Conservation (phyloP, 176 grass and related monocot species). For the Juncus effusus region DNA sequence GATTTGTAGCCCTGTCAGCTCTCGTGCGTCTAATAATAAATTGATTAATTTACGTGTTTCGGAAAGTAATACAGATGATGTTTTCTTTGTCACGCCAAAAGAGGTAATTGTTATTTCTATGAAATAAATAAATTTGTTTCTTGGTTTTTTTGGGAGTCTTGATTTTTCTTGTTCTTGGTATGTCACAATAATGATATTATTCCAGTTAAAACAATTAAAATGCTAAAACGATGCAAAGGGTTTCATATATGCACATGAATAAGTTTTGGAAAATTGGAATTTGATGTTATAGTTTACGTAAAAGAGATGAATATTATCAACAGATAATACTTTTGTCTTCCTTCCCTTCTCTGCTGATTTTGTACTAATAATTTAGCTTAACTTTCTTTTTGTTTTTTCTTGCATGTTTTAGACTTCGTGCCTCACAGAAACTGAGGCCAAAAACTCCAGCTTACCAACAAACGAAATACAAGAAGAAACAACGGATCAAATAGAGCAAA, state of each 20-base stretch:
- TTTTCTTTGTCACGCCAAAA: slow-evolving; percentile 14
- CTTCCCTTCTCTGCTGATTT: too few species aligned
- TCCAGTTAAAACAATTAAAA: too few species aligned
- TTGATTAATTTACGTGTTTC: neutral
- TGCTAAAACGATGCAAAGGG: too few species aligned
- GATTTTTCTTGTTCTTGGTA: neutral
- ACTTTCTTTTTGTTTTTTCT: slow-evolving; percentile 1
- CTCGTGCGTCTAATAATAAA: neutral
- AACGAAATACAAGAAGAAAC: slow-evolving; percentile 27
- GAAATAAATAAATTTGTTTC: too few species aligned
- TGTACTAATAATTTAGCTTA: neutral
- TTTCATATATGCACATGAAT: too few species aligned
- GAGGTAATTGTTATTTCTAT: neutral
- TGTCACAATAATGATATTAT: neutral
- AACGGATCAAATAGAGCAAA: slow-evolving; percentile 10
- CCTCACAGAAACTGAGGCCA: slow-evolving; percentile 5
- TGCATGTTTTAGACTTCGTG: slow-evolving; percentile 21
- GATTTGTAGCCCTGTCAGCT: slow-evolving; percentile 64
- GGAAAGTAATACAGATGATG: slow-evolving; percentile 14
- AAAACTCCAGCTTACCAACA: neutral
- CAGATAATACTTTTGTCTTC: too few species aligned
- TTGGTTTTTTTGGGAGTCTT: neutral
- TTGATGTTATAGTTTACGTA: too few species aligned
- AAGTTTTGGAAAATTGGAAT: too few species aligned
- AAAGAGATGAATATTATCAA: too few species aligned